phyloP scores from a whole-genome alignment of 164 flowering plant genomes.

The Macadamia integrifolia region DNA sequence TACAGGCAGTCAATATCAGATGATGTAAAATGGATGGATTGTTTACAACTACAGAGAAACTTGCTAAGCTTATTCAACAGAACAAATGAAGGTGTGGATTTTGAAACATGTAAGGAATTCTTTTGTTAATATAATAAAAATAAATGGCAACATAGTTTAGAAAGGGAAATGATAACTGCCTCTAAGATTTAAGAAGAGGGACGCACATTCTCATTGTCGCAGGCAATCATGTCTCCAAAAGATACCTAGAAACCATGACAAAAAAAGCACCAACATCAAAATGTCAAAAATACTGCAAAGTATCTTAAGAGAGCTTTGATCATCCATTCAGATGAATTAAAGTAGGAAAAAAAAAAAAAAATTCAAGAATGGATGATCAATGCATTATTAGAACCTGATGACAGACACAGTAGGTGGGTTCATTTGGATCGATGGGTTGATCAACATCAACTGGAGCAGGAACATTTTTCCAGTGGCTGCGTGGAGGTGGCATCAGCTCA shows the following conservation, averaged over 20 bases:
- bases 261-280: not conserved
- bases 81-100: no score
- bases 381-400: constrained; percentile 63
- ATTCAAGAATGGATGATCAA: not conserved
- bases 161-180: not conserved
- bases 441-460: constrained; percentile 68
- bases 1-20: no score
- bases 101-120: no score
- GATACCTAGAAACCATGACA: constrained; percentile 55
- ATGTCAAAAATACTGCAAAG: not conserved
- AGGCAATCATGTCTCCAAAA: constrained; percentile 99
- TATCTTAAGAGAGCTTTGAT: not conserved
- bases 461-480: constrained; percentile 71
- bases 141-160: not conserved
- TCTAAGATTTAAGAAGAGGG: constrained; percentile 5
- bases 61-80: no score
- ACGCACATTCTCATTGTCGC: constrained; percentile 94
- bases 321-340: not conserved
- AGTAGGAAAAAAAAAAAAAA: not conserved
- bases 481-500: constrained; percentile 99
- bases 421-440: constrained; percentile 95
- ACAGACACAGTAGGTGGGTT: constrained; percentile 94
- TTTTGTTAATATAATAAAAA: not conserved
- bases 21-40: no score
- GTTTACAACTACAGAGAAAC: no score